Conservation (phyloP, 257 asterid genomes). For the Solanum tarapatanum region DNA sequence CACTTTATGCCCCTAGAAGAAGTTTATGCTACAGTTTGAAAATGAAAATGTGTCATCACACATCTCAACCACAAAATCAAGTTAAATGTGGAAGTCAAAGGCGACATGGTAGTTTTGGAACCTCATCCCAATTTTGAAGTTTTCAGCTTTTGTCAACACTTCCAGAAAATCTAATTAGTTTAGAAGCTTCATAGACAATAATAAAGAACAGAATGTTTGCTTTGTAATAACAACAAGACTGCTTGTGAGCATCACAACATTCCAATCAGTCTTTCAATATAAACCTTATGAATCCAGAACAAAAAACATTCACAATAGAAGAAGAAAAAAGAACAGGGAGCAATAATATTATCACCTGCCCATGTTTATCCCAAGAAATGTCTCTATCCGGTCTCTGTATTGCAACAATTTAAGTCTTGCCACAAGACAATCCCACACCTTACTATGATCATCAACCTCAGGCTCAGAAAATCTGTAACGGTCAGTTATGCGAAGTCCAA, state of each 20-base stretch:
- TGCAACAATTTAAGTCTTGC: constrained; percentile 73
- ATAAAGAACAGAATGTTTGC: neutral
- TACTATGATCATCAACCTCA: constrained; percentile 35
- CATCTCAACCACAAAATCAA: neutral
- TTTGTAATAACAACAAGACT: neutral
- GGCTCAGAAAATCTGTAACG: constrained; percentile 43
- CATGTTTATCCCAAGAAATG: constrained; percentile 91
- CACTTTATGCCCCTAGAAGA: neutral
- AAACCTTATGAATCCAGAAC: neutral
- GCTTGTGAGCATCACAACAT: neutral
- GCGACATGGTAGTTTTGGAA: neutral
- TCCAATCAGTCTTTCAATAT: neutral
- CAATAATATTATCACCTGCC: constrained; percentile 62
- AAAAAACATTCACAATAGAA: neutral
- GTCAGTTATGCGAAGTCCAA: constrained; percentile 71
- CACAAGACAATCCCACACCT: constrained; percentile 67
- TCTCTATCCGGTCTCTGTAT: constrained; percentile 80
- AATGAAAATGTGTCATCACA: neutral
- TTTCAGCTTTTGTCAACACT: neutral
- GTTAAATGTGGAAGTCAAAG: neutral
- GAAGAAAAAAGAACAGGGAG: neutral
- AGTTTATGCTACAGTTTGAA: neutral
- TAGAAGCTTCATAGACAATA: neutral
- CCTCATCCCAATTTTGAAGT: neutral
- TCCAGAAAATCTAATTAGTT: neutral